These are phyloP conservation scores for Vanilla planifolia DNA, from an alignment of 106 monocot species.

Conservation along the genomic window DNA sequence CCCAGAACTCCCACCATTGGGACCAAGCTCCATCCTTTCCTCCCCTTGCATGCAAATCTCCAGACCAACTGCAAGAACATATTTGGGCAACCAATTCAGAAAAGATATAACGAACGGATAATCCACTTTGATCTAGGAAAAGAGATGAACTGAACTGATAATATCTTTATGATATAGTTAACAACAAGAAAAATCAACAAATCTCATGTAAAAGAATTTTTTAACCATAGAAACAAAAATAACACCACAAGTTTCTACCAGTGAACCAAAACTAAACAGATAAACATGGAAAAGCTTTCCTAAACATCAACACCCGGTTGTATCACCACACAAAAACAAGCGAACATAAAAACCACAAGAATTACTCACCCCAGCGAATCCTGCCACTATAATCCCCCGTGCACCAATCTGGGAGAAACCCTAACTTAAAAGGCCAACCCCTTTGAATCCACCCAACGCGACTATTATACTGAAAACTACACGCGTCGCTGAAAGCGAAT, in stretches of 20 bases:
- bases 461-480: constrained; percentile 1
- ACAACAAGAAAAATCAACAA: background rate
- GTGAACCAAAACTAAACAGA: no score
- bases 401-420: background rate
- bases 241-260: no score
- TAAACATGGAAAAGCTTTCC: no score
- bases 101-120: background rate
- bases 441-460: background rate
- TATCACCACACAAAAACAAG: background rate
- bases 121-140: no score
- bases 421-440: background rate
- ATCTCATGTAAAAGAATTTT: background rate
- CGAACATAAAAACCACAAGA: background rate
- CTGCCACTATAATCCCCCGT: no score
- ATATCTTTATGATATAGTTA: background rate
- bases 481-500: background rate
- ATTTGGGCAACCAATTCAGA: background rate
- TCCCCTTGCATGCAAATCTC: background rate
- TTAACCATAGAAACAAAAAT: background rate
- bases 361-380: background rate
- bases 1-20: background rate
- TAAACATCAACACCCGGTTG: no score
- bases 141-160: no score
- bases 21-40: background rate
- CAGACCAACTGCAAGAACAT: constrained; percentile 1